Evolutionary conservation across 257 asterid species (phyloP).

Genomic region (Sherardia arvensis): DNA sequence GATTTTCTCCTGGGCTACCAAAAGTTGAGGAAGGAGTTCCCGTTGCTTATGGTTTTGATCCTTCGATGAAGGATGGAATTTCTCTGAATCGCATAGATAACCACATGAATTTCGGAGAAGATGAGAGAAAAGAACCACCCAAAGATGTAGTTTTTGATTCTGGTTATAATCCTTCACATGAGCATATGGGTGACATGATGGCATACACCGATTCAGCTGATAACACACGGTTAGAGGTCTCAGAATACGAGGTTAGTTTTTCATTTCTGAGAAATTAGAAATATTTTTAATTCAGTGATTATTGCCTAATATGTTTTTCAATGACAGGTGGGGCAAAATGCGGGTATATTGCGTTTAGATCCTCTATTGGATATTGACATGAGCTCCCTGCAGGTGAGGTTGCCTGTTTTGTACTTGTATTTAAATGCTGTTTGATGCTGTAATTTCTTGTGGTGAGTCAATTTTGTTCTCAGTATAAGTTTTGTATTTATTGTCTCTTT

Average conservation of each 20-base stretch:
- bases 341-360: slow-evolving; percentile 54
- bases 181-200: slow-evolving; percentile 34
- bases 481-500: slow-evolving; percentile 1
- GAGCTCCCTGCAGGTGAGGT: slow-evolving; percentile 69
- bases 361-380: slow-evolving; percentile 55
- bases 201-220: slow-evolving; percentile 49
- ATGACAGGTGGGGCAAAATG: slow-evolving; percentile 43
- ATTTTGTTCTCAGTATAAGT: not conserved
- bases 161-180: slow-evolving; percentile 31
- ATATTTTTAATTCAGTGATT: not conserved
- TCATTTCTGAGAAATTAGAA: not conserved
- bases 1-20: slow-evolving; percentile 43
- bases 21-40: slow-evolving; percentile 57
- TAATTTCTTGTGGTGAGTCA: not conserved
- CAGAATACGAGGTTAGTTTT: slow-evolving; percentile 57
- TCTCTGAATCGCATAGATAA: slow-evolving; percentile 29
- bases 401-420: slow-evolving; percentile 12
- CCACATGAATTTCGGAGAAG: slow-evolving; percentile 31
- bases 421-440: not conserved
- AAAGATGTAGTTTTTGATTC: slow-evolving; percentile 31
- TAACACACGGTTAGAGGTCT: slow-evolving; percentile 37
- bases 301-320: slow-evolving; percentile 12
- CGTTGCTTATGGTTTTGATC: slow-evolving; percentile 44
- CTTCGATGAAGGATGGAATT: slow-evolving; percentile 34
- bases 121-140: slow-evolving; percentile 31